Percentiles rank a stretch among this genome's conserved stretches.
phyloP scores from a whole-genome alignment of 164 flowering plant species.

The Vitis riparia region DNA sequence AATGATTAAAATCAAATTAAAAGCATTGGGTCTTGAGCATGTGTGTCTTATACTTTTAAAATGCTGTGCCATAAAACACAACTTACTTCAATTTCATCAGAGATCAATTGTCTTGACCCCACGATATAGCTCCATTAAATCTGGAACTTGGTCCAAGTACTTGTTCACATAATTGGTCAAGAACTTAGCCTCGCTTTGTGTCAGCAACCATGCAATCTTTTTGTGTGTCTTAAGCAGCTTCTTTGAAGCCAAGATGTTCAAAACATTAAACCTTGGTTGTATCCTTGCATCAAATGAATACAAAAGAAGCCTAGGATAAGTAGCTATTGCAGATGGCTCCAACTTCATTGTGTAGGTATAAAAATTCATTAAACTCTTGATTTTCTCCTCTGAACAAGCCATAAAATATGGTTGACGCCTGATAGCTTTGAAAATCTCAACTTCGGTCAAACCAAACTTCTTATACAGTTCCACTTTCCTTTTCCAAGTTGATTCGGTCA shows the following conservation, averaged over 20 bases:
- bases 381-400: constrained; percentile 17
- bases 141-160: constrained; percentile 4
- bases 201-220: not conserved
- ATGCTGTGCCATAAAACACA: no score
- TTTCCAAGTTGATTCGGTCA: constrained; percentile 20
- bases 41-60: no score
- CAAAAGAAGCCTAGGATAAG: constrained; percentile 12
- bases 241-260: constrained; percentile 16
- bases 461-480: constrained; percentile 16
- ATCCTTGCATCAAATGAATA: constrained; percentile 16
- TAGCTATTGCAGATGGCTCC: constrained; percentile 1
- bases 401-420: constrained; percentile 8
- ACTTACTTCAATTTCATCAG: no score
- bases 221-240: constrained; percentile 4
- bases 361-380: constrained; percentile 14
- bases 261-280: constrained; percentile 16
- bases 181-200: not conserved
- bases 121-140: constrained; percentile 2
- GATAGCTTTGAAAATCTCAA: constrained; percentile 11
- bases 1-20: no score
- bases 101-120: no score
- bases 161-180: constrained; percentile 1
- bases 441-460: constrained; percentile 24
- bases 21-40: no score
- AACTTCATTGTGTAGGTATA: constrained; percentile 13